Conservation (phyloP, 345 rosid species). For the thale cress (Arabidopsis thaliana) region TAIR10.1 NC_003070.9:16429001-16429500, state of each 20-base stretch:
- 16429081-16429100: constrained; percentile 88
- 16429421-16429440: constrained; percentile 46
- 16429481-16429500: constrained; percentile 64
- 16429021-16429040: not conserved
- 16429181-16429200: constrained; percentile 45
- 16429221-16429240: constrained; percentile 72
- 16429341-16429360: constrained; percentile 53
- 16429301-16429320: not conserved
- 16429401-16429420: constrained; percentile 41
- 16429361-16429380: constrained; percentile 36
- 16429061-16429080: constrained; percentile 7
- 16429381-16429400: constrained; percentile 36
- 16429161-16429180: constrained; percentile 55
- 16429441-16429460: constrained; percentile 44
- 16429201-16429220: constrained; percentile 57
- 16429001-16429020: not conserved
- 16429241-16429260: constrained; percentile 46
- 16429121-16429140: constrained; percentile 52
- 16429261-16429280: not conserved
- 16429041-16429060: not conserved
- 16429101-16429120: constrained; percentile 71
- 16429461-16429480: constrained; percentile 53
- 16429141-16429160: constrained; percentile 78
- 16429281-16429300: not conserved
- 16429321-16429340: not conserved